phyloP scores from a whole-genome alignment of 2,329 filamentous ascomycete genomes.

The Nannizzia gypsea region DNA sequence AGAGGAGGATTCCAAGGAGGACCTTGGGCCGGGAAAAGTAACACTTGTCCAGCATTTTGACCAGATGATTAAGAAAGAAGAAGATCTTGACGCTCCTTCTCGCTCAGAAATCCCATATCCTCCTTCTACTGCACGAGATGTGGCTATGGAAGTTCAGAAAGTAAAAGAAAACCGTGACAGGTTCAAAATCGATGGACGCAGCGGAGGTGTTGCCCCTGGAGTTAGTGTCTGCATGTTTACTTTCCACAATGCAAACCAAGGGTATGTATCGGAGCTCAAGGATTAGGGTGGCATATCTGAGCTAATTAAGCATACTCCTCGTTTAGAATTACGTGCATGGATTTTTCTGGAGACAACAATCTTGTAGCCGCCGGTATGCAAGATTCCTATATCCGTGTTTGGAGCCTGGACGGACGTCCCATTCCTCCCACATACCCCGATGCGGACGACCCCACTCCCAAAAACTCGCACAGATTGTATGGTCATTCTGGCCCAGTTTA shows the following conservation, averaged over 20 bases:
- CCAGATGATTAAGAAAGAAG: conserved; percentile 75
- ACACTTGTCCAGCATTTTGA: conserved; percentile 81
- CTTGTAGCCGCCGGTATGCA: conserved; percentile 80
- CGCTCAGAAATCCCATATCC: conserved; percentile 74
- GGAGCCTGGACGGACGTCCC: conserved; percentile 76
- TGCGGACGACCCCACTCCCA: conserved; percentile 44
- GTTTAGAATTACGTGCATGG: conserved; percentile 71
- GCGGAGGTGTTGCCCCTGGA: conserved; percentile 68
- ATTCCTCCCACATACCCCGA: conserved; percentile 56
- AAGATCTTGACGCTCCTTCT: conserved; percentile 68
- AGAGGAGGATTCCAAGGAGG: conserved; percentile 69
- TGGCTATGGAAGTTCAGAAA: conserved; percentile 87
- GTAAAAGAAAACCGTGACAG: conserved; percentile 86
- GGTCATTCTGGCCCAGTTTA: conserved; percentile 88
- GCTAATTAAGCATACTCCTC: conserved; percentile 18
- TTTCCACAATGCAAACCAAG: conserved; percentile 90
- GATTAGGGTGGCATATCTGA: neutral
- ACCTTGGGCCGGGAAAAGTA: conserved; percentile 57
- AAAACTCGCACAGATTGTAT: conserved; percentile 63
- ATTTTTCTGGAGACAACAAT: conserved; percentile 84
- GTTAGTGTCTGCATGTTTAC: conserved; percentile 96
- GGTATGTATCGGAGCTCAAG: conserved; percentile 42
- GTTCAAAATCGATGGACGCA: conserved; percentile 74
- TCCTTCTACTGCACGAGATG: conserved; percentile 75
- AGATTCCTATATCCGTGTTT: conserved; percentile 91